Base-by-base conservation (phyloP, 441 rosid genomes). In the Eruca vesicaria region DNA sequence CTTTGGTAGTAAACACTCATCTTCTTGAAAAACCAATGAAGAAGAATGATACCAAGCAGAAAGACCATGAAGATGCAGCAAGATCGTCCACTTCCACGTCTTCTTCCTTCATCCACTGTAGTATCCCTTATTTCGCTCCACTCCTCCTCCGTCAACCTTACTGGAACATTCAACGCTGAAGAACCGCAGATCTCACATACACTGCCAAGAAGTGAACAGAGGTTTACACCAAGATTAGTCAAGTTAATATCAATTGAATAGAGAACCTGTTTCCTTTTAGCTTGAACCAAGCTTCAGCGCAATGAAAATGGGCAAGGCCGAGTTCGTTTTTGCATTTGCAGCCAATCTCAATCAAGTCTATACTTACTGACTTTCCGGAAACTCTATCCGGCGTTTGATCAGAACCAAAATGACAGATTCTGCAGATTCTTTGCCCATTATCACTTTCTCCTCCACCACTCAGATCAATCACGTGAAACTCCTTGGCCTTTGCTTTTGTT, bases 271-370 rank as follows among this genome's bases (percentile, higher is more conserved):
- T 94, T 80, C 98, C 97, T 86, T 82, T 92, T 21, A 90, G 84
- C 85, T 84, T 94, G 79, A 94, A 94, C 97, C 97, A 94, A 31
- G 89, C 88, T 85, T 94, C 97, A 1, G 96, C 97, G 60, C 97
- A 94, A 74, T 86, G 85, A 38, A 57, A 78, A 82, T 94, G 98
- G 5, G 91, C 94, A 76, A 84, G 78, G 63, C 96, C 97, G 14
- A 94, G 97, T 69, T 92, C 97, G 77, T 85, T 93, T 86, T 94
- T 94, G 76, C 98, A 94, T 20, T 87, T 86, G 80, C 98, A 94
- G 45, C 97, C 97, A 48, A 94, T 90, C 82, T 80, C 84, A 69
- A 88, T 85, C 72, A 94, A 77, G 36, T 83, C 94, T 38, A 33
- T 59, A 61, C 80, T 14, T 67, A 77, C 65, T 4, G 71, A 45